Evolutionary conservation across 192 early-diverging fungal species (phyloP).

Genomic region (Coemansia sp.): DNA sequence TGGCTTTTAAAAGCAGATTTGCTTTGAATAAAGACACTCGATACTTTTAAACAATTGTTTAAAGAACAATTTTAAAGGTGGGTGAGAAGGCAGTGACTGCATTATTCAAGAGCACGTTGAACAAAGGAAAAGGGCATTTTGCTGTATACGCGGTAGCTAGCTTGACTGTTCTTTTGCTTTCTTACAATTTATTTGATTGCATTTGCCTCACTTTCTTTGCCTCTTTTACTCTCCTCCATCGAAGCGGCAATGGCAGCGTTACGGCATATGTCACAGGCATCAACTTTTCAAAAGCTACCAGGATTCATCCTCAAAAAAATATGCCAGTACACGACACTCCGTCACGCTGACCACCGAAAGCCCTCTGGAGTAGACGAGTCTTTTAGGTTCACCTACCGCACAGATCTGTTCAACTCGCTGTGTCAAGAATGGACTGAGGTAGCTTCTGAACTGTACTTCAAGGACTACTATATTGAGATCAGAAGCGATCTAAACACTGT

Average conservation of each 20-base stretch:
- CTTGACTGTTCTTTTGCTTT: background rate
- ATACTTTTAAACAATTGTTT: background rate
- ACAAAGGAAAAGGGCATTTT: background rate
- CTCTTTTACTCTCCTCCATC: background rate
- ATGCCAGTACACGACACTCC: slow-evolving; percentile 11
- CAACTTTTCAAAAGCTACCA: background rate
- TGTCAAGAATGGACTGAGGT: slow-evolving; percentile 4
- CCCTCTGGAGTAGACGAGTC: background rate
- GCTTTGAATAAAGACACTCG: background rate
- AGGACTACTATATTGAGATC: background rate
- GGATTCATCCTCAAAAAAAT: slow-evolving; percentile 6
- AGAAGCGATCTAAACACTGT: background rate
- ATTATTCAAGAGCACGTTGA: background rate
- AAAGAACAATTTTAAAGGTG: background rate
- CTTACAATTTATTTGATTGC: background rate
- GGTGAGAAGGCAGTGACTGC: background rate
- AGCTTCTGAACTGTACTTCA: slow-evolving; percentile 3
- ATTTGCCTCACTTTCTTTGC: background rate
- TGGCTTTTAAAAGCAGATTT: background rate
- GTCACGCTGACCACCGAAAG: background rate
- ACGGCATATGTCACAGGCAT: background rate
- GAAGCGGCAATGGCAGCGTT: background rate
- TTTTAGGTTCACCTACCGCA: background rate
- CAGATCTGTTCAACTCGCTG: background rate
- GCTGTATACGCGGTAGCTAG: background rate